These are phyloP conservation scores for Microcera coccophila DNA, from an alignment of 2,329 filamentous ascomycete genomes.

Conservation along the genomic window DNA sequence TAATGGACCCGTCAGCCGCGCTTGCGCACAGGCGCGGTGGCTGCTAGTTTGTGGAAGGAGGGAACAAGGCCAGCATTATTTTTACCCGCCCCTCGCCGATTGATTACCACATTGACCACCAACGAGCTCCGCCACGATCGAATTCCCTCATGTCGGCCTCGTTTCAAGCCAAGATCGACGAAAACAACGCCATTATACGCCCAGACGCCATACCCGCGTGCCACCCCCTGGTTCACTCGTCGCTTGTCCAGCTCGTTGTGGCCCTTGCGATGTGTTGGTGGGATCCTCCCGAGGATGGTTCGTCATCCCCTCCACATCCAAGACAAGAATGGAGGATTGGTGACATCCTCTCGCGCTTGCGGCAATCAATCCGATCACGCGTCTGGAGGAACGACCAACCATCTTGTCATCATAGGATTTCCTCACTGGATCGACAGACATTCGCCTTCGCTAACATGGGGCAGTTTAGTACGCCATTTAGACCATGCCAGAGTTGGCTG, in stretches of 20 bases:
- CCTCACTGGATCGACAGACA: background rate
- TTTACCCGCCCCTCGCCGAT: background rate
- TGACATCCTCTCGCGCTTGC: slow-evolving; percentile 11
- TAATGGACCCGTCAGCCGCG: background rate
- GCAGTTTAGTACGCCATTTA: too few relatives aligned
- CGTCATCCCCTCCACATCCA: background rate
- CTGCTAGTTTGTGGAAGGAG: too few relatives aligned
- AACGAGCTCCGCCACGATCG: slow-evolving; percentile 1
- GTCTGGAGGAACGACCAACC: slow-evolving; percentile 1
- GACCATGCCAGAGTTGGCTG: too few relatives aligned
- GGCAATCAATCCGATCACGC: slow-evolving; percentile 6
- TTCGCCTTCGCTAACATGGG: background rate
- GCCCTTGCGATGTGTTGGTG: background rate
- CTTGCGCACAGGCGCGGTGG: background rate
- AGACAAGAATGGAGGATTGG: background rate
- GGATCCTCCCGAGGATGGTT: background rate
- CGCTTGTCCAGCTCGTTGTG: background rate
- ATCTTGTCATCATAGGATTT: slow-evolving; percentile 6
- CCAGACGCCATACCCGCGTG: slow-evolving; percentile 26
- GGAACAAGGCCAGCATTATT: background rate
- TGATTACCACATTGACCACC: too few relatives aligned
- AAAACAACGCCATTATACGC: slow-evolving; percentile 25
- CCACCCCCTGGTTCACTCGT: background rate
- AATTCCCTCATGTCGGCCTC: background rate
- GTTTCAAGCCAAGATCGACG: background rate